These are phyloP conservation scores for Lasiodiplodia theobromae DNA, from an alignment of 2,329 filamentous ascomycete genomes.

Conservation along the genomic window DNA sequence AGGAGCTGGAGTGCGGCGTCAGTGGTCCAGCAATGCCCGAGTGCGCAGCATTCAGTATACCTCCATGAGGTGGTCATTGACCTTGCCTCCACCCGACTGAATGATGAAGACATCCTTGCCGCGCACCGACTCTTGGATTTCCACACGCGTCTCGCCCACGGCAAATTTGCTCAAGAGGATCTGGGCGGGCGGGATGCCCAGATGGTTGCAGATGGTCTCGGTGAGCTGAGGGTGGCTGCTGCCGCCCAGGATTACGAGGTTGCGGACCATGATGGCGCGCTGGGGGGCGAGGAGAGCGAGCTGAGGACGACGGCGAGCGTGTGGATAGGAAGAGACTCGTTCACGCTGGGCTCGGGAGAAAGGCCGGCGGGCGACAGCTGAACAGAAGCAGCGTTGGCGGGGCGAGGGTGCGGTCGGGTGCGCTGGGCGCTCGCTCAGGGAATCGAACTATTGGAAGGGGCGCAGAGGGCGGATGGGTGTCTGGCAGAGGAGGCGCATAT, in stretches of 20 bases:
- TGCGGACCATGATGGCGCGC: conserved; percentile 76
- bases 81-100: conserved; percentile 87
- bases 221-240: conserved; percentile 90
- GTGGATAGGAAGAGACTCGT: conserved; percentile 18
- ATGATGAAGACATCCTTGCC: conserved; percentile 99
- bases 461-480: conserved; percentile 7
- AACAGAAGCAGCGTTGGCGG: background rate
- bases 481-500: conserved; percentile 15
- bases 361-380: conserved; percentile 26
- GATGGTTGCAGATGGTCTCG: conserved; percentile 84
- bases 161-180: conserved; percentile 91
- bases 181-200: conserved; percentile 85
- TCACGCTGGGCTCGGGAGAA: conserved; percentile 28
- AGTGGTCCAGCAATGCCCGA: conserved; percentile 25
- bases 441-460: background rate
- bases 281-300: conserved; percentile 1
- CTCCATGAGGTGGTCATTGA: conserved; percentile 97
- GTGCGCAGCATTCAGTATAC: conserved; percentile 28
- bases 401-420: background rate
- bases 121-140: conserved; percentile 94
- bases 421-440: conserved; percentile 20
- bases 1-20: conserved; percentile 61
- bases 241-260: conserved; percentile 91
- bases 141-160: conserved; percentile 91
- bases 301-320: conserved; percentile 5